A percentile compares a stretch with the other conserved stretches of the same genome.
Evolutionary conservation across 1,284 basidiomycete species (phyloP).

Genomic region (Irpex sp.): DNA sequence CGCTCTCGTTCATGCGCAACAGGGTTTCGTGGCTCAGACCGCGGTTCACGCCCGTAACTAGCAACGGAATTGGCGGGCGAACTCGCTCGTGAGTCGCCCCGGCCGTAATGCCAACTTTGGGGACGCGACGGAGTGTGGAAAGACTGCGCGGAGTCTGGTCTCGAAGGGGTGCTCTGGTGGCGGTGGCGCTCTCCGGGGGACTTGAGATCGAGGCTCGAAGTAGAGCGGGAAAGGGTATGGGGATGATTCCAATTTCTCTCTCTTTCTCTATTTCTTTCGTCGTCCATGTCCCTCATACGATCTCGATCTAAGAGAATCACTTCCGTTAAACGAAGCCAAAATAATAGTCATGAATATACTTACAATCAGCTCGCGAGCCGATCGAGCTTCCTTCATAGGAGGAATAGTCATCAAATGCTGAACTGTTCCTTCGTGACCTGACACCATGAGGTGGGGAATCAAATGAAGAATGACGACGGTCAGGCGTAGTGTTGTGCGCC

Average conservation of each 20-base stretch:
- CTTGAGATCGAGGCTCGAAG: slow-evolving; percentile 23
- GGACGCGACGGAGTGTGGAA: slow-evolving; percentile 18
- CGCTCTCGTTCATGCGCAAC: slow-evolving; percentile 41
- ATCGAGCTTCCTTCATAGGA: slow-evolving; percentile 42
- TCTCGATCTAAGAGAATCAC: slow-evolving; percentile 33
- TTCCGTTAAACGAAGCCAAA: neutral
- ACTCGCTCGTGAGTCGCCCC: slow-evolving; percentile 17
- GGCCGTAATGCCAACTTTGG: slow-evolving; percentile 18
- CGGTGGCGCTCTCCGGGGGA: slow-evolving; percentile 22
- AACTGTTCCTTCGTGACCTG: slow-evolving; percentile 31
- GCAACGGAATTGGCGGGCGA: slow-evolving; percentile 21
- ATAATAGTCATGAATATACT: slow-evolving; percentile 18
- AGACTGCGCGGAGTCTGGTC: slow-evolving; percentile 24
- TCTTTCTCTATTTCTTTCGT: slow-evolving; percentile 39
- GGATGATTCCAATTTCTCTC: slow-evolving; percentile 58
- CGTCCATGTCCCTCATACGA: slow-evolving; percentile 36
- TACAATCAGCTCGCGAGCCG: slow-evolving; percentile 45
- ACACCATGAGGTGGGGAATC: slow-evolving; percentile 20
- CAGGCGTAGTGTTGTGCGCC: slow-evolving; percentile 6
- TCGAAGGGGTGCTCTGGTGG: slow-evolving; percentile 22
- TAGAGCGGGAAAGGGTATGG: slow-evolving; percentile 27
- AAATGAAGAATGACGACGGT: slow-evolving; percentile 15
- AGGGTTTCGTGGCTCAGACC: slow-evolving; percentile 22
- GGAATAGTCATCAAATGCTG: slow-evolving; percentile 31
- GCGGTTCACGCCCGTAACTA: slow-evolving; percentile 15